Base-by-base conservation (phyloP, 2,329 filamentous ascomycete genomes). In the Stachybotrys chlorohalonatus region DNA sequence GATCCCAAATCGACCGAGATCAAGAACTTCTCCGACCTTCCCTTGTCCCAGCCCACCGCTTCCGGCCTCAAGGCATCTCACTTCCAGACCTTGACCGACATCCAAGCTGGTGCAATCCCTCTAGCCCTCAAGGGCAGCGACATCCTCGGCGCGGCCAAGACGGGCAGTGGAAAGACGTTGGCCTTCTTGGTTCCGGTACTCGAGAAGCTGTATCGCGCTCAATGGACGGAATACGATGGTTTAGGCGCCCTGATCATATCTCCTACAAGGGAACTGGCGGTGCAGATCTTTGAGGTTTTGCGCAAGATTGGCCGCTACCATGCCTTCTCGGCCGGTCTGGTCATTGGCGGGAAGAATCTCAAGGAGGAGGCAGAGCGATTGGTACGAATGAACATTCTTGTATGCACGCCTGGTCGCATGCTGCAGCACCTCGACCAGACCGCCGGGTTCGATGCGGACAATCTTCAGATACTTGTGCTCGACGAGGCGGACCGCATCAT, bases 401-500 rank as follows among this genome's bases (percentile, higher is more conserved):
- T 99, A 9, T 95, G 92, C 65, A 99, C 94, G 1, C 94, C 94
- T 0, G 94, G 94, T 1, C 84, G 94, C 42, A 95, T 99, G 80
- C 74, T 97, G 62, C 94, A 99, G 71, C 94, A 99, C 70, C 77
- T 99, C 64, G 93, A 95, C 65, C 92, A 96, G 75, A 97, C 93
- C 0, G 89, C 90, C 1, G 85, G 87, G 16, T 88, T 99, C 66
- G 90, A 93, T 60, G 88, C 93, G 59, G 87, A 94, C 68, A 94
- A 95, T 67, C 70, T 99, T 59, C 90, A 95, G 73, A 89, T 99
- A 68, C 75, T 99, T 52, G 92, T 99, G 0, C 77, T 99, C 55
- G 94, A 99, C 64, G 94, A 99, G 70, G 94, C 94, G 3, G 94
- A 99, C 70, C 84, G 94, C 46, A 96, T 96, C 65, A 85, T 99